phyloP scores from a whole-genome alignment of 2,329 filamentous ascomycete species.

The Penicillium brevicompactum region DNA sequence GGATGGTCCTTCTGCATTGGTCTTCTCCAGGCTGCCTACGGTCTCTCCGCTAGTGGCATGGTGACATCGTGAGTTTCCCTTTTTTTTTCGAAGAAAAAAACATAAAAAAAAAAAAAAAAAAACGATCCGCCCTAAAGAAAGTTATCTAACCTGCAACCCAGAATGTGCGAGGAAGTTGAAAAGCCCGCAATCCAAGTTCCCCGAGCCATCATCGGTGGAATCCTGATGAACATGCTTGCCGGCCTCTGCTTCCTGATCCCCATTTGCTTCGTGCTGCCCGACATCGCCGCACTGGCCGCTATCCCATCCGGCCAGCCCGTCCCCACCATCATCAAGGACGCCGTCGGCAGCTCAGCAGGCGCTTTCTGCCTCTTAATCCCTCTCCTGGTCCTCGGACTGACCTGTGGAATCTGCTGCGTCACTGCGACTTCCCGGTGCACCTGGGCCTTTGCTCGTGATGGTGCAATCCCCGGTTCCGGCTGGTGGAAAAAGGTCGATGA shows the following conservation, averaged over 20 bases:
- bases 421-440: slow-evolving; percentile 72
- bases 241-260: slow-evolving; percentile 69
- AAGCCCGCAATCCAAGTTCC: slow-evolving; percentile 66
- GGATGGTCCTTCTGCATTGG: slow-evolving; percentile 74
- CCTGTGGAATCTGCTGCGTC: slow-evolving; percentile 69
- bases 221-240: slow-evolving; percentile 65
- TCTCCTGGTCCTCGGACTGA: slow-evolving; percentile 69
- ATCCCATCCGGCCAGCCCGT: slow-evolving; percentile 75
- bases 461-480: slow-evolving; percentile 68
- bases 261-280: slow-evolving; percentile 72
- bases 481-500: slow-evolving; percentile 67
- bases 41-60: slow-evolving; percentile 73
- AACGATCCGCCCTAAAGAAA: not conserved
- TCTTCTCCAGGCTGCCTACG: slow-evolving; percentile 66
- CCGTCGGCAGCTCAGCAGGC: slow-evolving; percentile 68
- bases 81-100: too few species aligned
- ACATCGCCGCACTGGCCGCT: slow-evolving; percentile 61
- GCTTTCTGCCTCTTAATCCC: slow-evolving; percentile 72
- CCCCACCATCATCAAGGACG: slow-evolving; percentile 71
- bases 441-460: slow-evolving; percentile 73
- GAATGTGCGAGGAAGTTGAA: slow-evolving; percentile 70
- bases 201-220: slow-evolving; percentile 68
- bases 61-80: slow-evolving; percentile 66
- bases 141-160: slow-evolving; percentile 11
- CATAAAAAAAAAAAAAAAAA: not conserved